Conservation (phyloP, 352 stramenopile species). For the Phytophthora megakarya region DNA sequence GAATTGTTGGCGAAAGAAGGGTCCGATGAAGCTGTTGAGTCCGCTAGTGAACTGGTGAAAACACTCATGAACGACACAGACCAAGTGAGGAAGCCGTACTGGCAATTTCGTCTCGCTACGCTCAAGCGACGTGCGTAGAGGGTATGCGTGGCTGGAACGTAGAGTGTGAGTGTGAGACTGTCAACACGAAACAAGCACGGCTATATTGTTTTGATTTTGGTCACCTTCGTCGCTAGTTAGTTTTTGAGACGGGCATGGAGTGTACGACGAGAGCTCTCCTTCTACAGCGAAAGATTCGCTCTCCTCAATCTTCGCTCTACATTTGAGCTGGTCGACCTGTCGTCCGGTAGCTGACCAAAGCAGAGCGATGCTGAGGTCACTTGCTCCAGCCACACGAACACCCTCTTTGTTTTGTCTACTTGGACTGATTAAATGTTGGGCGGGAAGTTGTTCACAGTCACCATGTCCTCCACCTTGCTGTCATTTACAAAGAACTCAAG, state of each 20-base stretch:
- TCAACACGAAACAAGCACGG: slow-evolving; percentile 35
- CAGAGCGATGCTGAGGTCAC: slow-evolving; percentile 19
- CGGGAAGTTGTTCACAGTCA: slow-evolving; percentile 78
- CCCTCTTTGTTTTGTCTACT: slow-evolving; percentile 22
- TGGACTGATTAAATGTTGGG: slow-evolving; percentile 56
- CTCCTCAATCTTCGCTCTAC: background rate
- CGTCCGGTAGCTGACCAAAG: slow-evolving; percentile 12
- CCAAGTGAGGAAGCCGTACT: slow-evolving; percentile 73
- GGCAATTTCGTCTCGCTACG: slow-evolving; percentile 63
- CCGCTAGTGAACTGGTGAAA: slow-evolving; percentile 60
- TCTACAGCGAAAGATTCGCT: background rate
- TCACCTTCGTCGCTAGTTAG: slow-evolving; percentile 24
- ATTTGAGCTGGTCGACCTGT: slow-evolving; percentile 9
- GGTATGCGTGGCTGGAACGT: background rate
- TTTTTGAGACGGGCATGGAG: slow-evolving; percentile 11
- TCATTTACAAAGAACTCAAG: slow-evolving; percentile 86
- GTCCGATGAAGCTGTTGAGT: slow-evolving; percentile 43
- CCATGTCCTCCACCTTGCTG: slow-evolving; percentile 87
- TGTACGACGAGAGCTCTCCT: slow-evolving; percentile 1
- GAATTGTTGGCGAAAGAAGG: slow-evolving; percentile 69
- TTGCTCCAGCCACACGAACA: slow-evolving; percentile 18
- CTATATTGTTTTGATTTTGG: slow-evolving; percentile 37
- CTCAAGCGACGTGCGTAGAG: slow-evolving; percentile 39
- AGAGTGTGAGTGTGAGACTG: slow-evolving; percentile 2
- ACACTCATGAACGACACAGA: slow-evolving; percentile 80